Evolutionary conservation across 1,284 basidiomycete genomes (phyloP), one percentile per base, ranked within the genome.

Genomic region (Takashimella tepidaria): DNA sequence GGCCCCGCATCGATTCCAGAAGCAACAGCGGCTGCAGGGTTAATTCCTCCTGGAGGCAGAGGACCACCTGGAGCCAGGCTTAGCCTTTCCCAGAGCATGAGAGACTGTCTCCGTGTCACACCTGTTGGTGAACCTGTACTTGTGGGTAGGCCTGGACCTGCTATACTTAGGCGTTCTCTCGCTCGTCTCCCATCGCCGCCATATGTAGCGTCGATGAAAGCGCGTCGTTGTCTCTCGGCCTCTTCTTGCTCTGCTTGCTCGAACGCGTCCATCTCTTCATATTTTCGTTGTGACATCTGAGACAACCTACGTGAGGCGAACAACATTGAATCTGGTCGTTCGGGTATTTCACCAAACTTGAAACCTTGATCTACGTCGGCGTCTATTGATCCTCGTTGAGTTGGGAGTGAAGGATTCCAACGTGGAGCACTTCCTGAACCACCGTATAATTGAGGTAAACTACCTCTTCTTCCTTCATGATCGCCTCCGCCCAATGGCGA

Each of bases 181-280:
- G 72, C 72, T 31, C 72, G 52, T 22, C 59, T 61, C 4, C 66
- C 66, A 50, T 72, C 70, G 22, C 55, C 63, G 21, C 72, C 72
- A 53, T 67, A 74, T 3, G 71, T 75, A 1, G 73, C 72, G 3
- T 63, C 68, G 13, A 73, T 47, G 58, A 76, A 76, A 1, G 73
- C 72, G 2, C 66, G 54, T 11, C 69, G 55, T 52, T 76, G 74
- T 19, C 69, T 58, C 42, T 76, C 74, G 16, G 74, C 74, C 51
- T 76, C 74, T n/a, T 66, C 66, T 21, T 62, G 61, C 48, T 76
- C 74, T 2, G 69, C 63, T 45, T 64, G 50, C 41, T 67, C 61
- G 54, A 75, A 71, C 12, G 63, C 64, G 43, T 67, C 60, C 50
- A 60, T 44, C 8, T 37, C 31, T 8, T 37, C 31, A 8, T 37